phyloP scores from a whole-genome alignment of 1,284 basidiomycete genomes.

The Inonotus obliquus region DNA sequence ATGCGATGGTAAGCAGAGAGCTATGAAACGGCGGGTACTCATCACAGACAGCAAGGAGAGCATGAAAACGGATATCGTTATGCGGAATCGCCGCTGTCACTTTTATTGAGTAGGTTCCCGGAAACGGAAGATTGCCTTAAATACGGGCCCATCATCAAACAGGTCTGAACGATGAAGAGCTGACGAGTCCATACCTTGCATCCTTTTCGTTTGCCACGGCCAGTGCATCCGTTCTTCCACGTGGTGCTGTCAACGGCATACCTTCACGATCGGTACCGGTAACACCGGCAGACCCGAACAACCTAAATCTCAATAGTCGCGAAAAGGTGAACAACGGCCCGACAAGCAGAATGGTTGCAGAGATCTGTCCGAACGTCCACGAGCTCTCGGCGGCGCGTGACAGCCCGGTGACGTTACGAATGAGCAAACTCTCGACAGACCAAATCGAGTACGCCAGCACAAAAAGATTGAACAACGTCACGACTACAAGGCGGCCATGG shows the following conservation, averaged over 20 bases:
- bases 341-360: conserved; percentile 14
- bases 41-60: background rate
- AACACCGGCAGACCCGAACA: background rate
- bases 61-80: background rate
- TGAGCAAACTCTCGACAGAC: conserved; percentile 11
- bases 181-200: background rate
- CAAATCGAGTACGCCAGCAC: conserved; percentile 16
- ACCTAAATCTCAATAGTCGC: conserved; percentile 5
- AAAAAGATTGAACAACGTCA: conserved; percentile 14
- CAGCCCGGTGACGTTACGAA: conserved; percentile 4
- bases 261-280: conserved; percentile 7
- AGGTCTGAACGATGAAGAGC: background rate
- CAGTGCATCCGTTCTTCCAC: background rate
- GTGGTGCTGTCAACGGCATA: conserved; percentile 1
- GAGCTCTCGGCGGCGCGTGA: conserved; percentile 6
- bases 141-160: no score
- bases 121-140: background rate
- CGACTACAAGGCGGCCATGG: background rate
- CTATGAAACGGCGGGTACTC: no score
- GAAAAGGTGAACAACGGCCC: conserved; percentile 15
- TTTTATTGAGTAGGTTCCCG: background rate
- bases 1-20: background rate
- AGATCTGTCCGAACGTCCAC: conserved; percentile 18
- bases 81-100: background rate
- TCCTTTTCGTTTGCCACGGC: background rate